Evolutionary conservation across 768 basidiomycete genomes (phyloP).

Genomic region (Agaricus subrufescens): DNA sequence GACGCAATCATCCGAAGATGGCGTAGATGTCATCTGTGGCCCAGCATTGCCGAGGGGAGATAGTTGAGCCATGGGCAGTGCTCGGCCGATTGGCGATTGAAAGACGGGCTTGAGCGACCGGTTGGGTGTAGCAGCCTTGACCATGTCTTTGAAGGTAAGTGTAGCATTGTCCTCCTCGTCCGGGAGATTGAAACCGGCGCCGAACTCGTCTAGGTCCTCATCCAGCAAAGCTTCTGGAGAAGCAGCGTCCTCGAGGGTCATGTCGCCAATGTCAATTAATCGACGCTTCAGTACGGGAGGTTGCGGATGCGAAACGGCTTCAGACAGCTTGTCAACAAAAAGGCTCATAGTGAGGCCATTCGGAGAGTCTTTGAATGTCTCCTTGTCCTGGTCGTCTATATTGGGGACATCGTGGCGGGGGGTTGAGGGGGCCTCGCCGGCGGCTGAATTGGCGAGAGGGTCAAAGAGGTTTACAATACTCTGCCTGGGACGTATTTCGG

Average conservation of each 20-base stretch:
- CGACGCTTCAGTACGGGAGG: slow-evolving; percentile 31
- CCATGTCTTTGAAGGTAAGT: slow-evolving; percentile 29
- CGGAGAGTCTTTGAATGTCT: slow-evolving; percentile 27
- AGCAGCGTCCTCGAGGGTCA: slow-evolving; percentile 34
- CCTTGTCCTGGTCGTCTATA: slow-evolving; percentile 34
- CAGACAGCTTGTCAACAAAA: slow-evolving; percentile 31
- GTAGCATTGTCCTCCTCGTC: slow-evolving; percentile 36
- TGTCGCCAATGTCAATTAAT: slow-evolving; percentile 47
- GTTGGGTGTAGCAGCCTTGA: slow-evolving; percentile 30
- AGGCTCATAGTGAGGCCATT: slow-evolving; percentile 24
- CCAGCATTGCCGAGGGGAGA: slow-evolving; percentile 32
- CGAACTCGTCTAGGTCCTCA: slow-evolving; percentile 23
- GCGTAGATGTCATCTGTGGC: slow-evolving; percentile 25
- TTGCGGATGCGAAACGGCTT: slow-evolving; percentile 16
- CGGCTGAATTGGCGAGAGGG: slow-evolving; percentile 30
- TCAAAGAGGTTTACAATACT: slow-evolving; percentile 50
- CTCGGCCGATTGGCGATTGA: slow-evolving; percentile 14
- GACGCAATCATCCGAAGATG: not conserved
- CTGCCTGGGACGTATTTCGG: slow-evolving; percentile 35
- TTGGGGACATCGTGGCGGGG: slow-evolving; percentile 22
- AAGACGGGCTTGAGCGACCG: slow-evolving; percentile 17
- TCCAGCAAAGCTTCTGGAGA: slow-evolving; percentile 23
- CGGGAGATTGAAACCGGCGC: slow-evolving; percentile 11
- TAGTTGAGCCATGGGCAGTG: slow-evolving; percentile 26
- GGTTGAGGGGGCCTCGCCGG: slow-evolving; percentile 12